Conservation (phyloP, 192 early-diverging fungal species). For the Cetraspora pellucida region DNA sequence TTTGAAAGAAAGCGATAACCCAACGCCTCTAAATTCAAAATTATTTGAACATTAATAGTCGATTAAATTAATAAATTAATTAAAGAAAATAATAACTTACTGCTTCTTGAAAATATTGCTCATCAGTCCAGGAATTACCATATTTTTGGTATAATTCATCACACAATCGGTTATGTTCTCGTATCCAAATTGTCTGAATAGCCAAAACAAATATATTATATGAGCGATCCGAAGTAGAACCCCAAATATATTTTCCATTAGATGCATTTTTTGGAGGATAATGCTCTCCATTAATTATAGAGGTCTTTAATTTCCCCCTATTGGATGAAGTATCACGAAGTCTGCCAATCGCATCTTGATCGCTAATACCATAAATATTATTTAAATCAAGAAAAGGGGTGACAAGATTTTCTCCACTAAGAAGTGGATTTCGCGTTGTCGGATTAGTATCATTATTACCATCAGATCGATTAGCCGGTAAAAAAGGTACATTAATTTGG, state of each 20-base stretch:
- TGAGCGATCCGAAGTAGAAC: neutral
- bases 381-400: constrained; percentile 6
- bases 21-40: too few species aligned
- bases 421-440: neutral
- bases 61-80: too few species aligned
- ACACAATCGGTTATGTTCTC: constrained; percentile 7
- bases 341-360: too few species aligned
- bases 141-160: neutral
- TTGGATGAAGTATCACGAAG: neutral
- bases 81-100: too few species aligned
- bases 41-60: too few species aligned
- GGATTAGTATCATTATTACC: neutral
- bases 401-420: neutral
- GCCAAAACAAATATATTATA: neutral
- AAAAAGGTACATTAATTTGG: too few species aligned
- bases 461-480: too few species aligned
- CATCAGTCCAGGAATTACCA: constrained; percentile 13
- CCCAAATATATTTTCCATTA: neutral
- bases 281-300: neutral
- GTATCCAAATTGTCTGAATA: constrained; percentile 2
- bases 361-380: neutral
- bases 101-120: constrained; percentile 7
- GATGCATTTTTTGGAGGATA: neutral
- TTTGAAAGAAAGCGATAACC: too few species aligned
- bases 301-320: neutral